Percentiles rank a stretch among this genome's conserved stretches.
phyloP scores from a whole-genome alignment of 768 basidiomycete genomes.

The Panaeolus cyanescens region DNA sequence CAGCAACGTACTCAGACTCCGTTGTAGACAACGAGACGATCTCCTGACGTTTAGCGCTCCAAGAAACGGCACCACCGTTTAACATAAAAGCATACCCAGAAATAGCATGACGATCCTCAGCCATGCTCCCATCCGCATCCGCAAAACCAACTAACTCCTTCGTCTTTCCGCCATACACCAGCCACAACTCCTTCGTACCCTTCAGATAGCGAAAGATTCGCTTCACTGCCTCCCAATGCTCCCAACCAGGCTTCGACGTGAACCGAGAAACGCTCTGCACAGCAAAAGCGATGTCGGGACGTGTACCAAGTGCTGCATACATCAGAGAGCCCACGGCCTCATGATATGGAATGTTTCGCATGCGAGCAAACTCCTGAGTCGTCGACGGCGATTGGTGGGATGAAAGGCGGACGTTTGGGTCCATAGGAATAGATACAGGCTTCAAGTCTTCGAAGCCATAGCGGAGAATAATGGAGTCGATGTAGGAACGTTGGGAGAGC shows the following conservation, averaged over 20 bases:
- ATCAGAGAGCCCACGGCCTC: constrained; percentile 27
- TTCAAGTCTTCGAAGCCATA: constrained; percentile 26
- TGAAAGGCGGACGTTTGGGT: constrained; percentile 18
- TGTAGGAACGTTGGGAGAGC: constrained; percentile 30
- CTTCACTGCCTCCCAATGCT: constrained; percentile 38
- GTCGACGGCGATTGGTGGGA: constrained; percentile 16
- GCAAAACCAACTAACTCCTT: constrained; percentile 20
- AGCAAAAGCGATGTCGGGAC: too few relatives aligned
- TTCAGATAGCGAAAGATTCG: constrained; percentile 35
- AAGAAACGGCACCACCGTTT: constrained; percentile 19
- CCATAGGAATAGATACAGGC: constrained; percentile 27
- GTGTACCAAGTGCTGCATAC: constrained; percentile 24
- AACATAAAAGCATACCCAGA: constrained; percentile 26
- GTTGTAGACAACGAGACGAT: not conserved
- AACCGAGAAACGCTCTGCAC: constrained; percentile 28
- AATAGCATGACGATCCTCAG: constrained; percentile 18
- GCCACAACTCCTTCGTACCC: constrained; percentile 14
- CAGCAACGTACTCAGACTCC: constrained; percentile 1
- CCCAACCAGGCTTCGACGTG: constrained; percentile 27
- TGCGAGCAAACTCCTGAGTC: constrained; percentile 13
- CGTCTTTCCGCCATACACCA: constrained; percentile 18
- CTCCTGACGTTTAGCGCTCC: not conserved
- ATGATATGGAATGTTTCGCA: constrained; percentile 24
- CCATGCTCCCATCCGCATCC: constrained; percentile 22
- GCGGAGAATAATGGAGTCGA: constrained; percentile 27